These are phyloP conservation scores for Colletotrichum sp. DNA, from an alignment of 2,329 filamentous ascomycete genomes.

Conservation along the genomic window DNA sequence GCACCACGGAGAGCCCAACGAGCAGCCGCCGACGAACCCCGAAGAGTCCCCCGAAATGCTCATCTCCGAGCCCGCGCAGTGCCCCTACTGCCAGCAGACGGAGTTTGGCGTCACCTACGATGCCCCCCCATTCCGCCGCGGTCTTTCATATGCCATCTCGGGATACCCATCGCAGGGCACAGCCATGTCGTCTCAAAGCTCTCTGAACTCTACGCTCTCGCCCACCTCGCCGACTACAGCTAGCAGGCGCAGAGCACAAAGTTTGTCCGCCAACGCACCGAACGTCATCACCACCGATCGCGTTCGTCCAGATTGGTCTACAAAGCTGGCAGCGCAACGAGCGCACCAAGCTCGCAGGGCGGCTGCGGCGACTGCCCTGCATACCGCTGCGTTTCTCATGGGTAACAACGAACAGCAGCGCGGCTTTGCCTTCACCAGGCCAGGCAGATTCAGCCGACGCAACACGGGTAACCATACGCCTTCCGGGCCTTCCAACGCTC, in stretches of 20 bases:
- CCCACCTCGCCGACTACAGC: constrained; percentile 40
- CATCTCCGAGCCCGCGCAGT: constrained; percentile 88
- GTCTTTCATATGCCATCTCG: constrained; percentile 71
- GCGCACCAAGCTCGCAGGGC: constrained; percentile 85
- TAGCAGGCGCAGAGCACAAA: constrained; percentile 54
- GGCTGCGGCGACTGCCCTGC: constrained; percentile 90
- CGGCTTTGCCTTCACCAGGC: constrained; percentile 43
- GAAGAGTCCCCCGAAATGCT: constrained; percentile 67
- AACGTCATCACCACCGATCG: constrained; percentile 91
- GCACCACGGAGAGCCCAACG: constrained; percentile 60
- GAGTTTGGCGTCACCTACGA: constrained; percentile 98
- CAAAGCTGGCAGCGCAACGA: constrained; percentile 84
- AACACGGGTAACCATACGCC: constrained; percentile 43
- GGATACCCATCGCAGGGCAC: constrained; percentile 61
- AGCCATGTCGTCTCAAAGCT: constrained; percentile 87
- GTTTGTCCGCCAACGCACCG: constrained; percentile 80
- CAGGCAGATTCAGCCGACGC: constrained; percentile 63
- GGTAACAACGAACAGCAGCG: constrained; percentile 64
- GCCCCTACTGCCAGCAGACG: constrained; percentile 92
- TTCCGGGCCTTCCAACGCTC: constrained; percentile 28
- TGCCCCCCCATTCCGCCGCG: constrained; percentile 85
- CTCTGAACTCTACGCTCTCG: constrained; percentile 66
- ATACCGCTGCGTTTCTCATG: constrained; percentile 93
- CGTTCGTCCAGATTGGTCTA: constrained; percentile 92
- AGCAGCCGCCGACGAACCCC: constrained; percentile 36